phyloP scores from a whole-genome alignment of 106 monocot genomes.

The Acorus gramineus region DNA sequence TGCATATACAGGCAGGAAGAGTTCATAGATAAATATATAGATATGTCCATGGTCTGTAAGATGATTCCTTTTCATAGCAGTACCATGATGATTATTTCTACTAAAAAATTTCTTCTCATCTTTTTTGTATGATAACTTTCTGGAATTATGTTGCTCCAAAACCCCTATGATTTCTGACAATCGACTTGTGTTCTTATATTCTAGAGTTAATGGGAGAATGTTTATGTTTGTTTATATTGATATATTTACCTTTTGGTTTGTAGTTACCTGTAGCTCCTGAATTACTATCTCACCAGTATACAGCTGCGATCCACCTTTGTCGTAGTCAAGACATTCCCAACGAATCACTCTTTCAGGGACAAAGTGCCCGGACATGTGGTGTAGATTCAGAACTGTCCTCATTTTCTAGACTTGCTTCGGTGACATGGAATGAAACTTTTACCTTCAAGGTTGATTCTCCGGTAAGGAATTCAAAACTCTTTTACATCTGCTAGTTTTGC shows the following conservation, averaged over 20 bases:
- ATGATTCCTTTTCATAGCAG: no score
- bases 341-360: conserved; percentile 39
- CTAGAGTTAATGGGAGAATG: no score
- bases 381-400: conserved; percentile 21
- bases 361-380: conserved; percentile 74
- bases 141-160: no score
- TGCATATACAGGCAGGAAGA: no score
- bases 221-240: not conserved
- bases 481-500: not conserved
- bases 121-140: no score
- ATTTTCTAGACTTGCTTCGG: conserved; percentile 17
- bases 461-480: conserved; percentile 30
- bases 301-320: conserved; percentile 34
- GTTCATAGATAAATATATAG: no score
- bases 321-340: conserved; percentile 5
- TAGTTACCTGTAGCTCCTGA: conserved; percentile 42
- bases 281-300: conserved; percentile 32
- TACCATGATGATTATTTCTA: no score
- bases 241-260: not conserved
- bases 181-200: no score
- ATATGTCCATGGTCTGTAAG: no score
- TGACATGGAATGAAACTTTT: conserved; percentile 77
- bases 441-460: conserved; percentile 74
- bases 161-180: no score
- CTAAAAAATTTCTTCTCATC: no score